Conservation (phyloP, 2,329 filamentous ascomycete genomes). For the Cercospora sp. region DNA sequence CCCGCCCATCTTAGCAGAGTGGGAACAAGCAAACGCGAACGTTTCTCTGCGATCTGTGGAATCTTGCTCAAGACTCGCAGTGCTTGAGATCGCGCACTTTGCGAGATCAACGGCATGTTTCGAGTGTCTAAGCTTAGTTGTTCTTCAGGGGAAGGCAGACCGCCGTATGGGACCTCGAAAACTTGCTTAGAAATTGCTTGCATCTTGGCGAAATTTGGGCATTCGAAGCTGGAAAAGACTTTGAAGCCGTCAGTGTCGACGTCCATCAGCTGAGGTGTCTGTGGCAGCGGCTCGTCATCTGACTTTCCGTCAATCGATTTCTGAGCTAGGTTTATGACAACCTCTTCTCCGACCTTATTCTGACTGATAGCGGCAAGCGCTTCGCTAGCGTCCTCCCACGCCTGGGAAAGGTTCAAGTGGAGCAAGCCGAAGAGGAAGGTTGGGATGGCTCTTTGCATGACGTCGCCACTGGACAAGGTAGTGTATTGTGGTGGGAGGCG, state of each 20-base stretch:
- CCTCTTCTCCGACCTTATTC: slow-evolving; percentile 69
- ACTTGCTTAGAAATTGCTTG: slow-evolving; percentile 54
- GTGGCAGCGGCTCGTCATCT: slow-evolving; percentile 19
- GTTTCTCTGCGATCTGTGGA: slow-evolving; percentile 78
- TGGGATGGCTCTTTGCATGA: slow-evolving; percentile 72
- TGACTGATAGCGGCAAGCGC: slow-evolving; percentile 74
- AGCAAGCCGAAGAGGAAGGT: slow-evolving; percentile 86
- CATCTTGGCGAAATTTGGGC: slow-evolving; percentile 69
- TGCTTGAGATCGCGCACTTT: slow-evolving; percentile 64
- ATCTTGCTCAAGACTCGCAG: slow-evolving; percentile 74
- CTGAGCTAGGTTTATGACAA: slow-evolving; percentile 71
- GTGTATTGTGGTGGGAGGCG: slow-evolving; percentile 69
- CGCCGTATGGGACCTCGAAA: slow-evolving; percentile 52
- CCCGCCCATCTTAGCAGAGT: slow-evolving; percentile 80
- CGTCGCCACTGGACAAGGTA: slow-evolving; percentile 59
- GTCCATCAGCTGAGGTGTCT: slow-evolving; percentile 18
- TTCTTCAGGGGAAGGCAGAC: slow-evolving; percentile 25
- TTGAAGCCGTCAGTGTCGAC: slow-evolving; percentile 35
- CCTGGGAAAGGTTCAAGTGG: slow-evolving; percentile 77
- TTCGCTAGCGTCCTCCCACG: slow-evolving; percentile 82
- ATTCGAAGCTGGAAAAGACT: slow-evolving; percentile 75
- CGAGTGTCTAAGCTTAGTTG: slow-evolving; percentile 24
- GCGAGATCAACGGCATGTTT: slow-evolving; percentile 24
- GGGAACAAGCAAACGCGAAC: slow-evolving; percentile 81
- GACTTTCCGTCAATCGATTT: slow-evolving; percentile 66